These are phyloP conservation scores for Cicer arietinum DNA, from an alignment of 306 rosid species.

Conservation along the genomic window DNA sequence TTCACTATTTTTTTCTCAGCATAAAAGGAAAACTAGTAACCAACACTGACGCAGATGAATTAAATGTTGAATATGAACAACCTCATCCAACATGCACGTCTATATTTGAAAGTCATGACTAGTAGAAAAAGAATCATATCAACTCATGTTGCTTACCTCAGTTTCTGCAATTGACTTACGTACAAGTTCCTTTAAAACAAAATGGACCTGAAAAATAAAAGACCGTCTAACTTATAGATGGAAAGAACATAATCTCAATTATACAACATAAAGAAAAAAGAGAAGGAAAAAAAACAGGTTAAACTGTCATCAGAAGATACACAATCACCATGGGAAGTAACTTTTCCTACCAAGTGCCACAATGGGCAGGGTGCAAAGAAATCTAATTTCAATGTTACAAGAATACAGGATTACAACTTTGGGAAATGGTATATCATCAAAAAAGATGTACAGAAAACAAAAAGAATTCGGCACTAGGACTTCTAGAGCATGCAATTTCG, in stretches of 20 bases:
- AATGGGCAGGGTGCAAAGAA: constrained; percentile 6
- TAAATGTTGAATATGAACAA: constrained; percentile 15
- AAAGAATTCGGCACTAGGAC: constrained; percentile 1
- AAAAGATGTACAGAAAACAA: constrained; percentile 21
- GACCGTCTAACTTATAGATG: constrained; percentile 16
- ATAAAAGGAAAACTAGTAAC: constrained; percentile 18
- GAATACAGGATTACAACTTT: constrained; percentile 10
- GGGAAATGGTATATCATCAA: constrained; percentile 30
- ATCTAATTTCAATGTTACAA: constrained; percentile 20
- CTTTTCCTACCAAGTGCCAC: constrained; percentile 7
- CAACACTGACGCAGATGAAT: not conserved
- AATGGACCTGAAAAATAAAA: constrained; percentile 76
- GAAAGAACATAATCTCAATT: not conserved
- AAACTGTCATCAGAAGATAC: constrained; percentile 18
- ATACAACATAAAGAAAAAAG: not conserved
- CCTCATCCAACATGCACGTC: constrained; percentile 11
- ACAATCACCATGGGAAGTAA: not conserved
- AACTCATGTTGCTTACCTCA: constrained; percentile 59
- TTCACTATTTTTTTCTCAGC: constrained; percentile 25
- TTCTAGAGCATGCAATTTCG: not conserved
- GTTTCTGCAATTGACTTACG: constrained; percentile 95
- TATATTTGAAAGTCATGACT: constrained; percentile 7
- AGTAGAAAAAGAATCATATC: constrained; percentile 24
- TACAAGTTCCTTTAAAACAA: constrained; percentile 93
- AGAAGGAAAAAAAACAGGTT: constrained; percentile 1